Evolutionary conservation across 371 early-diverging fungal genomes (phyloP).

Genomic region (Parasitella parasitica): DNA sequence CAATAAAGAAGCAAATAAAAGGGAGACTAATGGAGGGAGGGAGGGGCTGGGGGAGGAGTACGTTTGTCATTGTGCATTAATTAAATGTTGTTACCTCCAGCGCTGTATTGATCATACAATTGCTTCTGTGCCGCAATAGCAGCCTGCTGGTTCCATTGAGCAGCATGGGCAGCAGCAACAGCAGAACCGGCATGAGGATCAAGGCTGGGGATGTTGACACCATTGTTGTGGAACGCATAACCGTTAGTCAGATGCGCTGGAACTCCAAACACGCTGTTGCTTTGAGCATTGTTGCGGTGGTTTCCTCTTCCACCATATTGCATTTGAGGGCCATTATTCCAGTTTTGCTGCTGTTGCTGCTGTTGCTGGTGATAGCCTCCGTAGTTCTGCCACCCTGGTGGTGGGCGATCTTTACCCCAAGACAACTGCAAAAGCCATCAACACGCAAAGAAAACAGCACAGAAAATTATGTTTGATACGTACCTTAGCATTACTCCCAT

Average conservation of each 20-base stretch:
- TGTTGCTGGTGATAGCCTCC: constrained; percentile 19
- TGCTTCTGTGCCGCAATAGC: constrained; percentile 20
- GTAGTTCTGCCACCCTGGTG: constrained; percentile 26
- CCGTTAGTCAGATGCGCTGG: constrained; percentile 18
- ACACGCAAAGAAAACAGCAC: background rate
- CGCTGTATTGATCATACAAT: constrained; percentile 22
- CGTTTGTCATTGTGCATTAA: background rate
- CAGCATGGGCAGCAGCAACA: constrained; percentile 18
- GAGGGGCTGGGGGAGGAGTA: background rate
- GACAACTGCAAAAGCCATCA: constrained; percentile 49
- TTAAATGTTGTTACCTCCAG: constrained; percentile 18
- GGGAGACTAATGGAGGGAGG: background rate
- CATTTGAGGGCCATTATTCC: constrained; percentile 13
- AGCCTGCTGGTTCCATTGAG: constrained; percentile 27
- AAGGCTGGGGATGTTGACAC: constrained; percentile 11
- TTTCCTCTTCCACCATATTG: constrained; percentile 6
- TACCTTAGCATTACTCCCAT: constrained; percentile 69
- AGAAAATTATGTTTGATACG: too few relatives aligned
- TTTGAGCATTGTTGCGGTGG: constrained; percentile 7
- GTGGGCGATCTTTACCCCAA: constrained; percentile 85
- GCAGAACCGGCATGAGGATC: constrained; percentile 19
- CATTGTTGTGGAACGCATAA: constrained; percentile 20
- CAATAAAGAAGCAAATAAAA: background rate
- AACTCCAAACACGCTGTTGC: constrained; percentile 16
- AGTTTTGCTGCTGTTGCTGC: constrained; percentile 16